Base-by-base conservation (phyloP, 208 protist species). In the Leishmania turanica region DNA sequence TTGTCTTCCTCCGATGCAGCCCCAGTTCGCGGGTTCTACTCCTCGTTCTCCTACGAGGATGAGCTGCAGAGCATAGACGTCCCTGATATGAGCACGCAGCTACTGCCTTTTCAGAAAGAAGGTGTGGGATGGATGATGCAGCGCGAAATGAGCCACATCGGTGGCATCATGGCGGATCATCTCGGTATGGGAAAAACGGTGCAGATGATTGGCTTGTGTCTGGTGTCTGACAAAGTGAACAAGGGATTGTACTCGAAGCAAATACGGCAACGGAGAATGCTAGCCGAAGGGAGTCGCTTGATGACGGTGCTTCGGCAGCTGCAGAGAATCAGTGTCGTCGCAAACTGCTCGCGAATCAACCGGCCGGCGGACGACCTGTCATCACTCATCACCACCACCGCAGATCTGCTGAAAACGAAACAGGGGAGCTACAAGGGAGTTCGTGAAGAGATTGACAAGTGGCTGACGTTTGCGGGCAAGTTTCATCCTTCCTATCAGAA, bases 101-200 rank as follows among this genome's bases (percentile, higher is more conserved):
- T 98, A 47, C 85, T 98, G 27, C 93, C 94, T 0, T 98, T 98
- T 89, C 95, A 98, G 79, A 96, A 95, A 79, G 92, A 98, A 70
- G 95, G 95, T 64, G 90, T 98, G 60, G 89, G 92, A 40, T 98
- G 95, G 94, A 98, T 98, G 95, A 88, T 89, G 34, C 89, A 94
- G 24, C 87, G 94, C 27, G 93, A 98, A 79, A 81, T 92, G 24
- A 82, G 70, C 47, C 89, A 96, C 78, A 84, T 95, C 24, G 95
- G 95, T 17, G 95, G 95, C 31, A 97, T 98, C 51, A 97, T 98
- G 93, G 94, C 95, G 0, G 95, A 98, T 71, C 95, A 98, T 73
- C 84, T 98, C 21, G 95, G 95, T 17, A 96, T 98, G 92, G 95
- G 95, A 1, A 98, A 98, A 83, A 98, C 95, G 4, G 86, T 98